These are phyloP conservation scores for Moricandia moricandioides DNA, from an alignment of 345 rosid genomes.

Conservation along the genomic window DNA sequence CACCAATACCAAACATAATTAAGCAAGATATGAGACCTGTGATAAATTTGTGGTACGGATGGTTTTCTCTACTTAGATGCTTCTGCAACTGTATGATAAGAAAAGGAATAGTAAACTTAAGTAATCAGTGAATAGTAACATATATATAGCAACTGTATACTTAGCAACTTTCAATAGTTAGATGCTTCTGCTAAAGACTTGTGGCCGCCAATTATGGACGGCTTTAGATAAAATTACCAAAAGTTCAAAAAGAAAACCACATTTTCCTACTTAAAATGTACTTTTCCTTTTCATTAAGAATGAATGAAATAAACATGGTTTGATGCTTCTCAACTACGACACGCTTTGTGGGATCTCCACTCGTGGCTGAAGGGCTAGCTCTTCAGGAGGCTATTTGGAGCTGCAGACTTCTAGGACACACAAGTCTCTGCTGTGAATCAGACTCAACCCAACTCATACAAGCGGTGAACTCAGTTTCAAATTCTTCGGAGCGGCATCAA, in stretches of 20 bases:
- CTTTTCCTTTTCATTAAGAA: neutral
- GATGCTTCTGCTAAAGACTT: neutral
- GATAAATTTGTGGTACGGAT: constrained; percentile 80
- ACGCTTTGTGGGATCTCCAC: too few species aligned
- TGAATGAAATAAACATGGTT: neutral
- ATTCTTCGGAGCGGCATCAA: too few species aligned
- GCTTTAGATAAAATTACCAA: neutral
- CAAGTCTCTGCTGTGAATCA: too few species aligned
- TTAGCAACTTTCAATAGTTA: too few species aligned
- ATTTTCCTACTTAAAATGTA: neutral
- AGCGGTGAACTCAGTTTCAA: too few species aligned
- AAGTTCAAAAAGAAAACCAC: neutral
- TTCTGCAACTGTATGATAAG: constrained; percentile 57
- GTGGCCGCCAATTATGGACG: neutral
- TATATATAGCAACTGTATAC: too few species aligned
- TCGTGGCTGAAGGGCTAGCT: too few species aligned
- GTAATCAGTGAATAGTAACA: too few species aligned
- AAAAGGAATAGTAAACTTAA: neutral
- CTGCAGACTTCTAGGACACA: too few species aligned
- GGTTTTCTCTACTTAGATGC: constrained; percentile 63
- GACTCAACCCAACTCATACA: too few species aligned
- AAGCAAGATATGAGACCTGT: constrained; percentile 52
- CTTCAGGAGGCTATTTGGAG: too few species aligned
- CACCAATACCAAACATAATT: constrained; percentile 1
- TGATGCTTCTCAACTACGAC: too few species aligned